Evolutionary conservation across 2,329 filamentous ascomycete species (phyloP), one percentile per base, ranked within the genome.

Genomic region (Fusarium pseudonygamai): DNA sequence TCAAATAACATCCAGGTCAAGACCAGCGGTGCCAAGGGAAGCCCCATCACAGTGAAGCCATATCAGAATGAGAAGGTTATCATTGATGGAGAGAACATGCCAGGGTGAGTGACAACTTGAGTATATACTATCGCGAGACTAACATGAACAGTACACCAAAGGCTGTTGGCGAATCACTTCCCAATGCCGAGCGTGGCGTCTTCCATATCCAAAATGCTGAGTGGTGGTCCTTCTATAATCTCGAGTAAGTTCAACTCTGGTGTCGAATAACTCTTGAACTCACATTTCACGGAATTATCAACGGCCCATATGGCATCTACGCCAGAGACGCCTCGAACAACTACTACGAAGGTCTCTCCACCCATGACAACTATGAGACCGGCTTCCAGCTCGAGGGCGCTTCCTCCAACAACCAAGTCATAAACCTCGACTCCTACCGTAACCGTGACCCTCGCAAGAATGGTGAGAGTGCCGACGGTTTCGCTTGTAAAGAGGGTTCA

Each of bases 371-470:
- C 69, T 83, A 81, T 39, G 74, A 86, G 75, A 61, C 82, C 3
- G 81, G 82, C 10, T 83, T 83, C 56, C 81, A 83, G 30, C 75
- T 83, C 11, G 75, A 82, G 46, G 80, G 81, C 4, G 60, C 69
- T 32, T 71, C 79, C 1, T 64, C 67, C 37, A 82, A 83, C 66
- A 85, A 85, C 74, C 79, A 80, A n/a, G 78, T 85, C 36, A 68
- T 84, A 12, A 83, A 83, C 61, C 79, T 85, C 2, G 84, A 85
- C 75, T 85, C 83, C 7, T 85, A 85, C 69, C 77, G 79, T 32
- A 85, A 85, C 76, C 82, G 83, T 1, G 84, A 85, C 50, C 85
- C 85, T 10, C 82, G 85, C 56, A 87, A 87, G 79, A 87, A 87
- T 49, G 85, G 85, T 20, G 85, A 87, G 75, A 85, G 82, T 43